Conservation (phyloP, 768 basidiomycete genomes). For the Auriculariales sp. region DNA sequence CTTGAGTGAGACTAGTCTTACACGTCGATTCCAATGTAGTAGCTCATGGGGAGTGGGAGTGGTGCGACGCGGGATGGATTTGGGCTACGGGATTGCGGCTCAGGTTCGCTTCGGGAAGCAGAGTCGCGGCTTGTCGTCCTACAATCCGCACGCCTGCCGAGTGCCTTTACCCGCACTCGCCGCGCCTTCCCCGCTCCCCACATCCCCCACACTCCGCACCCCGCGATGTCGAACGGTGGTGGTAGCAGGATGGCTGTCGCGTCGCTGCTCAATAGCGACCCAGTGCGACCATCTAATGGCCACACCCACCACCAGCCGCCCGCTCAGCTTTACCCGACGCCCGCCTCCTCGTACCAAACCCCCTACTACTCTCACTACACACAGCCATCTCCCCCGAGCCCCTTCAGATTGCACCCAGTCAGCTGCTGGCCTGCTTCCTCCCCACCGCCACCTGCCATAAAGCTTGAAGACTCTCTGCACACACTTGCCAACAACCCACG, state of each 20-base stretch:
- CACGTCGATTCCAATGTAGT: slow-evolving; percentile 9
- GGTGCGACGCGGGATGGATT: too few species aligned
- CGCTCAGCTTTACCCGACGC: slow-evolving; percentile 15
- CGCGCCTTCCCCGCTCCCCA: neutral
- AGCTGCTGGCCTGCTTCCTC: too few species aligned
- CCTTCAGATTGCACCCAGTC: too few species aligned
- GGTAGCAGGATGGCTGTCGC: neutral
- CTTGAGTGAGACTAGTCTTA: neutral
- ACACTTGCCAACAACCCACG: too few species aligned
- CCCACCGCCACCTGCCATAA: too few species aligned
- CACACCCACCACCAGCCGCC: slow-evolving; percentile 13
- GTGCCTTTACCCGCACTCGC: neutral
- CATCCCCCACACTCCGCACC: neutral
- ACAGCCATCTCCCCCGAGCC: too few species aligned
- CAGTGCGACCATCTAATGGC: slow-evolving; percentile 18
- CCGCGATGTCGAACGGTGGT: neutral
- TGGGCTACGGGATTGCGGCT: too few species aligned
- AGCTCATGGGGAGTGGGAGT: too few species aligned
- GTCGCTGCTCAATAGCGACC: slow-evolving; percentile 6
- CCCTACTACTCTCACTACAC: too few species aligned
- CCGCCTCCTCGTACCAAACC: too few species aligned
- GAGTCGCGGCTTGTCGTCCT: neutral
- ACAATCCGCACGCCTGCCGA: neutral
- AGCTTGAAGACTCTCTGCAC: too few species aligned
- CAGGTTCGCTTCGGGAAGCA: too few species aligned